Evolutionary conservation across 140 eudicot species (phyloP).

Genomic region (Anethum foeniculum): DNA sequence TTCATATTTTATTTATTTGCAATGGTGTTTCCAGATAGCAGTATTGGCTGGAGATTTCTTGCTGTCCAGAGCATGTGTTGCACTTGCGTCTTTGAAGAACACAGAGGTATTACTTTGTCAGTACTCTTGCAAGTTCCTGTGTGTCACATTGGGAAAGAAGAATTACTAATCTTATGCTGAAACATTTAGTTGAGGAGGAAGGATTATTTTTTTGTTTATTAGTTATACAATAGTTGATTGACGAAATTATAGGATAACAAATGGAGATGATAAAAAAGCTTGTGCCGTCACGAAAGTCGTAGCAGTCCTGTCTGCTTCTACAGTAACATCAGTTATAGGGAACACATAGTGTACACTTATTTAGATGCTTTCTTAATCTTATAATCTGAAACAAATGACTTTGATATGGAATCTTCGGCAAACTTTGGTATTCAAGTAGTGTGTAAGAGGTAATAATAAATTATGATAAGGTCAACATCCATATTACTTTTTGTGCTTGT

Average conservation of each 20-base stretch:
- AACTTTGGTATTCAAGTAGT: neutral
- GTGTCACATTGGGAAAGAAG: neutral
- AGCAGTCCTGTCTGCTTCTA: neutral
- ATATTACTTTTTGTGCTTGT: neutral
- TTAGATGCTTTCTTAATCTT: neutral
- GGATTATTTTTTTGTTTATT: neutral
- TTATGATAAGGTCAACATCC: neutral
- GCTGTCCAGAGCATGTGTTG: conserved; percentile 93
- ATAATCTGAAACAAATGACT: neutral
- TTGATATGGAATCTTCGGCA: neutral
- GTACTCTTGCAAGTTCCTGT: neutral
- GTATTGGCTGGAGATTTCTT: conserved; percentile 98
- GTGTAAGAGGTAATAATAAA: neutral
- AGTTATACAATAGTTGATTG: neutral
- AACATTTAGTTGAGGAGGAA: neutral
- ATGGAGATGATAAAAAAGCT: neutral
- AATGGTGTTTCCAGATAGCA: conserved; percentile 59
- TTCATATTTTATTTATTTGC: neutral
- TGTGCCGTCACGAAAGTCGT: neutral
- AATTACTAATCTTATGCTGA: neutral
- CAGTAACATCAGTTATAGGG: neutral
- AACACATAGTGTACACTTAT: neutral
- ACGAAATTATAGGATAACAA: neutral
- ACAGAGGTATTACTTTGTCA: conserved; percentile 57
- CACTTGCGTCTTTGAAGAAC: conserved; percentile 82